Base-by-base conservation (phyloP, 2,329 filamentous ascomycete genomes). In the Nigrospora osmanthi region DNA sequence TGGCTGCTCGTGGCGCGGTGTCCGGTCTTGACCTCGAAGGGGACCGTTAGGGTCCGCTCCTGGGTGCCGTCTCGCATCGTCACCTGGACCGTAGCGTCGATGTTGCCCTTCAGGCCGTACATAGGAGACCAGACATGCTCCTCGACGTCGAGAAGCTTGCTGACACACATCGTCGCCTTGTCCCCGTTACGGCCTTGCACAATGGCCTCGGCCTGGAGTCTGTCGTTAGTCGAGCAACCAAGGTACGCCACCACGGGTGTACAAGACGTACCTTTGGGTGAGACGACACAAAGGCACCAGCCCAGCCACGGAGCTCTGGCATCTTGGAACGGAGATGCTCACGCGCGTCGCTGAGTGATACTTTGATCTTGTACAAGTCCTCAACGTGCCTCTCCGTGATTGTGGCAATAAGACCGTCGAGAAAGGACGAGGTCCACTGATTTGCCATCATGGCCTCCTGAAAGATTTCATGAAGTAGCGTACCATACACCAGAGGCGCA, bases 91-190 rank as follows among this genome's bases (percentile, higher is more conserved):
- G 93, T 97, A 28, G 93, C 93, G 66, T 98, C 93, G 48, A 98
- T 93, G 55, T 97, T 98, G 30, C 93, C 93, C 63, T 98, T 98
- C 14, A 98, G 72, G 0, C 93, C 93, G 60, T 95, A 98, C 80
- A 89, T 91, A 1, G 93, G 93, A 7, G 91, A 97, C 93, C 93
- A 98, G 28, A 98, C 83, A 59, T 97, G 93, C 63, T 98, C 93
- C 62, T 98, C 93, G 11, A 98, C 87, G 59, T 97, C 93, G 13
- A 98, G 82, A 28, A 98, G 72, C 60, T 97, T 98, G 57, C 84
- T 94, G 54, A 98, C 83, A 54, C 87, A 89, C 76, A 97, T 83
- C 46, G 76, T 84, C 11, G 85, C 80, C 52, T 83, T 85, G 43
- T 85, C 80, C 35, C 85, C 85, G 58, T 89, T 85, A 39, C 87